Evolutionary conservation across 2,329 filamentous ascomycete species (phyloP).

Genomic region (Biscogniauxia sp.): DNA sequence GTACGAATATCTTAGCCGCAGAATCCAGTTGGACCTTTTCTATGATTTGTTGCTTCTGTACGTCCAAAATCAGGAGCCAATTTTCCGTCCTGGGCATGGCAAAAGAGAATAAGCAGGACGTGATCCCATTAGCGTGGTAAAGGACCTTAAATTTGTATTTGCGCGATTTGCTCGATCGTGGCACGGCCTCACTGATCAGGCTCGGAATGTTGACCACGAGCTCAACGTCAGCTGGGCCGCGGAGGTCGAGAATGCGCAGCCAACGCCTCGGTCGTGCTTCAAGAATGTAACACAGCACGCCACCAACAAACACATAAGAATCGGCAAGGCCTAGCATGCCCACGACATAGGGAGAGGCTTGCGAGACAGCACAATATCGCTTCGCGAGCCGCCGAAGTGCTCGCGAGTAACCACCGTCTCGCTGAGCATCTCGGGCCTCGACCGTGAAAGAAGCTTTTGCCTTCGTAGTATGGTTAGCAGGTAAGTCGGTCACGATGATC

Average conservation of each 20-base stretch:
- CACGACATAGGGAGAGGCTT: slow-evolving; percentile 60
- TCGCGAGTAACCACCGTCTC: slow-evolving; percentile 41
- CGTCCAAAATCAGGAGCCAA: slow-evolving; percentile 54
- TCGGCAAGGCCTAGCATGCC: slow-evolving; percentile 59
- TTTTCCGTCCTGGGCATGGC: slow-evolving; percentile 35
- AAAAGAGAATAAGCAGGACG: slow-evolving; percentile 56
- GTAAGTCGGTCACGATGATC: slow-evolving; percentile 10
- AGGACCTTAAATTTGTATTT: slow-evolving; percentile 53
- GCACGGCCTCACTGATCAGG: slow-evolving; percentile 37
- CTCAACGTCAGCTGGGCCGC: slow-evolving; percentile 47
- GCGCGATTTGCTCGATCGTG: slow-evolving; percentile 33
- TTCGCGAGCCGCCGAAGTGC: slow-evolving; percentile 61
- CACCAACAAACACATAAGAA: slow-evolving; percentile 60
- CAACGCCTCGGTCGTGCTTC: slow-evolving; percentile 35
- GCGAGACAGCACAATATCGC: slow-evolving; percentile 57
- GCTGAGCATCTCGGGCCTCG: slow-evolving; percentile 33
- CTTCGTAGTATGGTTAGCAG: slow-evolving; percentile 30
- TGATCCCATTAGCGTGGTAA: slow-evolving; percentile 54
- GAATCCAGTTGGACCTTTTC: slow-evolving; percentile 42
- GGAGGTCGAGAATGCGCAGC: slow-evolving; percentile 60
- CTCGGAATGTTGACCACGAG: slow-evolving; percentile 53
- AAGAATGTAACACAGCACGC: slow-evolving; percentile 62
- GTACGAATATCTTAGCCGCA: slow-evolving; percentile 61
- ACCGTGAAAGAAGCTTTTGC: slow-evolving; percentile 30
- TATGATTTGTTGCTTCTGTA: slow-evolving; percentile 39